A percentile compares a stretch with the other conserved stretches of the same genome.
These are phyloP conservation scores for Erythrobasidium hasegawianum DNA, from an alignment of 1,284 basidiomycete genomes.

Conservation along the genomic window DNA sequence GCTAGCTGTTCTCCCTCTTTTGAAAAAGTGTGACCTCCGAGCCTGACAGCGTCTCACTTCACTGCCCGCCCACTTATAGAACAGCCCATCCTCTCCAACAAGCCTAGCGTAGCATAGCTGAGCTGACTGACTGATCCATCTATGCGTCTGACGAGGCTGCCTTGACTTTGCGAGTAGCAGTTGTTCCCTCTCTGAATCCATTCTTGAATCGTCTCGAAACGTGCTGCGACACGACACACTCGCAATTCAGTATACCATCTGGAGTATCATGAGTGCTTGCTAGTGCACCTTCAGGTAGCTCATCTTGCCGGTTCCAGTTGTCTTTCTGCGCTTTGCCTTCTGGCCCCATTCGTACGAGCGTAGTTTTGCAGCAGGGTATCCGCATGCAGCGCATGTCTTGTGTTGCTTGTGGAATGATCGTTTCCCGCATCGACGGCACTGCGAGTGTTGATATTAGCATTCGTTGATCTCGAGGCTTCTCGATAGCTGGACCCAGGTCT, in stretches of 20 bases:
- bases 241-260: neutral
- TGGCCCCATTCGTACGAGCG: slow-evolving; percentile 96
- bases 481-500: neutral
- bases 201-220: slow-evolving; percentile 96
- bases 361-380: slow-evolving; percentile 91
- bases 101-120: too few species aligned
- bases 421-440: slow-evolving; percentile 90
- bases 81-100: too few species aligned
- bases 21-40: too few species aligned
- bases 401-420: slow-evolving; percentile 95
- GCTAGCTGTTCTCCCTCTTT: too few species aligned
- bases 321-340: slow-evolving; percentile 97
- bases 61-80: too few species aligned
- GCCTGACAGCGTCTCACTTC: too few species aligned
- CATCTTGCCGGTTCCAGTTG: slow-evolving; percentile 91
- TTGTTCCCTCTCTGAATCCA: slow-evolving; percentile 78
- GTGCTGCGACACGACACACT: slow-evolving; percentile 39
- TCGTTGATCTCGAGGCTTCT: neutral
- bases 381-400: slow-evolving; percentile 94
- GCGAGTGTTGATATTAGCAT: neutral
- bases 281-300: slow-evolving; percentile 73
- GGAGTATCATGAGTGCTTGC: neutral
- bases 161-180: slow-evolving; percentile 55
- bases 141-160: slow-evolving; percentile 37
- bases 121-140: too few species aligned